A percentile compares a stretch with the other conserved stretches of the same genome.
Conservation (phyloP, 2,329 filamentous ascomycete species). For the Penicillium freii region DNA sequence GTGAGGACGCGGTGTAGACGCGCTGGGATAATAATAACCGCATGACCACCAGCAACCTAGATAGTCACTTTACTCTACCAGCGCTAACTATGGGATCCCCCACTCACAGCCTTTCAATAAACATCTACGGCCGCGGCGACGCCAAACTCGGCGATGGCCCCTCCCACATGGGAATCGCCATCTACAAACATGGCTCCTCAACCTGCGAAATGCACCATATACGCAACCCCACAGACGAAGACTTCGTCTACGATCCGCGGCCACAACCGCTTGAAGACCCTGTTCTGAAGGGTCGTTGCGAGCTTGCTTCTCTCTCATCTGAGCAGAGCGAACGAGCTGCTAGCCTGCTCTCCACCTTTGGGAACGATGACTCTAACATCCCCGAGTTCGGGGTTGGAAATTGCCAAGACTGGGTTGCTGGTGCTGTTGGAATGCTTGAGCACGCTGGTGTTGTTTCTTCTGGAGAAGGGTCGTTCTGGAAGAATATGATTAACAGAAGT, state of each 20-base stretch:
- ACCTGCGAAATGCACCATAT: not conserved
- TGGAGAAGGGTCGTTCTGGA: not conserved
- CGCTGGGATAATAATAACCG: not conserved
- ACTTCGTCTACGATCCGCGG: not conserved
- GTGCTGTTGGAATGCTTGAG: not conserved
- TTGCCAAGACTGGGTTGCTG: constrained; percentile 1
- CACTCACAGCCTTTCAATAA: not conserved
- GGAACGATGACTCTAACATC: not conserved
- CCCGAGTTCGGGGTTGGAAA: not conserved
- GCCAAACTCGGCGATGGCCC: not conserved
- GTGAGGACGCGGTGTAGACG: not conserved
- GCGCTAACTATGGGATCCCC: not conserved
- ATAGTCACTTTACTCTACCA: not conserved
- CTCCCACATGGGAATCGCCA: not conserved
- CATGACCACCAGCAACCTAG: not conserved
- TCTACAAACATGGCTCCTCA: not conserved
- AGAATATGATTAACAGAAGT: not conserved
- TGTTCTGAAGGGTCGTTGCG: not conserved
- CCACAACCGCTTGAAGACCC: not conserved
- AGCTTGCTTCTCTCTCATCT: not conserved
- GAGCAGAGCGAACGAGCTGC: not conserved
- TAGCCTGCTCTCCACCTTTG: not conserved
- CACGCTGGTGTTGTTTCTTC: not conserved
- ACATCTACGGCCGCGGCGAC: not conserved
- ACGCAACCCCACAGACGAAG: not conserved